A percentile compares a stretch with the other conserved stretches of the same genome.
Conservation (phyloP, 495 filamentous ascomycete species). For the Geoglossum glabrum region DNA sequence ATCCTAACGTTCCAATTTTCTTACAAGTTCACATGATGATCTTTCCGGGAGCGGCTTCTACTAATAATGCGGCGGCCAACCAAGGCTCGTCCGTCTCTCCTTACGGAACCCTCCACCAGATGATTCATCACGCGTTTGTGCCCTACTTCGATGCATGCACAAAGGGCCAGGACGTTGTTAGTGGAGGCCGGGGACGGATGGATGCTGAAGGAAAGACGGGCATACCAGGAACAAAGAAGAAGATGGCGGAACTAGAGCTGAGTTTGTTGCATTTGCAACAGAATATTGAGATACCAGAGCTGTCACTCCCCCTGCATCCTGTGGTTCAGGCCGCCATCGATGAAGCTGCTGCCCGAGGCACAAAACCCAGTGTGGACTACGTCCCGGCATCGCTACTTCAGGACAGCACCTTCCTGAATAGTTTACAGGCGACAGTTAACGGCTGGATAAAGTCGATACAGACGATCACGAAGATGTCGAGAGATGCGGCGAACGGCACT, state of each 20-base stretch:
- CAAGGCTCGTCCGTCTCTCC: constrained; percentile 58
- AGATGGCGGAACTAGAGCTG: constrained; percentile 78
- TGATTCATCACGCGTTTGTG: constrained; percentile 69
- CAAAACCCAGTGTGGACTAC: constrained; percentile 51
- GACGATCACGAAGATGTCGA: constrained; percentile 82
- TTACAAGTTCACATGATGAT: constrained; percentile 84
- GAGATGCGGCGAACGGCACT: constrained; percentile 70
- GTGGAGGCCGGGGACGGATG: constrained; percentile 42
- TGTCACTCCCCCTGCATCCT: constrained; percentile 67
- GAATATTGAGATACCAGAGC: constrained; percentile 89
- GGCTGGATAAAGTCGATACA: constrained; percentile 97
- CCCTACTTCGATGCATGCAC: constrained; percentile 94
- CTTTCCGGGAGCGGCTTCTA: constrained; percentile 54
- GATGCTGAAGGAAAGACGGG: constrained; percentile 83
- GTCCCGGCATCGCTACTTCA: constrained; percentile 51
- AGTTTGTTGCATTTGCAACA: constrained; percentile 81
- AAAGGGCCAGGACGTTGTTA: constrained; percentile 51
- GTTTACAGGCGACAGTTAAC: constrained; percentile 79
- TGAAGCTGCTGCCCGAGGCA: constrained; percentile 40
- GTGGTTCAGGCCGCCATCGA: constrained; percentile 69
- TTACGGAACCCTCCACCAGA: constrained; percentile 71
- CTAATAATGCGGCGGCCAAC: constrained; percentile 39
- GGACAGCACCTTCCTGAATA: constrained; percentile 83
- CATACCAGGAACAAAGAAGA: constrained; percentile 91
- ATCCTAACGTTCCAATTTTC: constrained; percentile 53